Evolutionary conservation across 2,329 filamentous ascomycete genomes (phyloP).

Genomic region (Nemania bipapillata): DNA sequence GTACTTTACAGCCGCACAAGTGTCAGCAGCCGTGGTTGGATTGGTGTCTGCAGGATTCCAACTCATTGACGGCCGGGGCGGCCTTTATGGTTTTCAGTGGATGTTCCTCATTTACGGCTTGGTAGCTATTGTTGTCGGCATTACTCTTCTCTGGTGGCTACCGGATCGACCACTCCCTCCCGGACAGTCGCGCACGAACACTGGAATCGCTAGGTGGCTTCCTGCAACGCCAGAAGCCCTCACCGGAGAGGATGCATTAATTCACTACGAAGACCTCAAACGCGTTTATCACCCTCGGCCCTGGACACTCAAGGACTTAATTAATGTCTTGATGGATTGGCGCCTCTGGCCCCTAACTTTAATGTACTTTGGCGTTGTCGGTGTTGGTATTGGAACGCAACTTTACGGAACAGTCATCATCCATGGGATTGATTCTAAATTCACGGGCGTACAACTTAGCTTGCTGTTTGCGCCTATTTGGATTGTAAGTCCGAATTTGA

Average conservation of each 20-base stretch:
- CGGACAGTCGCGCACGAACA: conserved; percentile 66
- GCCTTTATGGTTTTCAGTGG: conserved; percentile 85
- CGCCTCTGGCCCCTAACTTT: conserved; percentile 84
- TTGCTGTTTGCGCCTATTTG: conserved; percentile 90
- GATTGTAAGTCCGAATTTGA: conserved; percentile 70
- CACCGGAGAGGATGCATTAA: conserved; percentile 76
- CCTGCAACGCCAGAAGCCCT: conserved; percentile 77
- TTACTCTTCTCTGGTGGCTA: conserved; percentile 86
- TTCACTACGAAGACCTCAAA: conserved; percentile 85
- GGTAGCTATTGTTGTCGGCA: conserved; percentile 75
- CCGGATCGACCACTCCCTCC: conserved; percentile 83
- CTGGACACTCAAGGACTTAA: conserved; percentile 79
- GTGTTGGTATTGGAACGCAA: conserved; percentile 89
- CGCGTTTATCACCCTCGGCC: conserved; percentile 79
- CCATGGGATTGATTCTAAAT: conserved; percentile 75
- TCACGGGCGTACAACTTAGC: conserved; percentile 80
- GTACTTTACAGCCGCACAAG: conserved; percentile 88
- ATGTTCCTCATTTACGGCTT: conserved; percentile 93
- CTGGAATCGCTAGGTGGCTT: conserved; percentile 70
- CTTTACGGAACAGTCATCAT: conserved; percentile 90
- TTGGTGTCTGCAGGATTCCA: conserved; percentile 92
- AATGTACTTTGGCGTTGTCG: conserved; percentile 96
- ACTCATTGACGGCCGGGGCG: conserved; percentile 82
- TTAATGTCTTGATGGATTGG: conserved; percentile 81
- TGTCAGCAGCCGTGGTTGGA: conserved; percentile 88